Percentiles rank a stretch among this genome's conserved stretches.
These are phyloP conservation scores for Cryphonectria japonica DNA, from an alignment of 2,329 filamentous ascomycete species.

Conservation along the genomic window DNA sequence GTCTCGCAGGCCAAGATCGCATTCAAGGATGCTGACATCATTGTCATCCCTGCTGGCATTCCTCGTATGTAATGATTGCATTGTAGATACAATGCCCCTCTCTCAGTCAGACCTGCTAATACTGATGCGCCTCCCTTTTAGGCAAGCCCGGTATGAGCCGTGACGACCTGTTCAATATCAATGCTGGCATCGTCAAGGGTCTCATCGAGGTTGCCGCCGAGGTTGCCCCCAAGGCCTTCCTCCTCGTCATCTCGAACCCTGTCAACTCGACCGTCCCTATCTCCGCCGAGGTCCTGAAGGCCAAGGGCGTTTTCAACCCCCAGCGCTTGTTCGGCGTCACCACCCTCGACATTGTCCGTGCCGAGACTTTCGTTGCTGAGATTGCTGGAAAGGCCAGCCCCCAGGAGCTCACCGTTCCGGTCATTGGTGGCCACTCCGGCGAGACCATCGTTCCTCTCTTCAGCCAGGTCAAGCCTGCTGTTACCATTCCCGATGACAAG, in stretches of 20 bases:
- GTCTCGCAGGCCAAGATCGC: conserved; percentile 63
- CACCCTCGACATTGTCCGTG: conserved; percentile 96
- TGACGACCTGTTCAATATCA: conserved; percentile 99
- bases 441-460: conserved; percentile 98
- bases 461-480: conserved; percentile 79
- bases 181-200: conserved; percentile 95
- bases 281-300: conserved; percentile 94
- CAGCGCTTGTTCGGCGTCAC: conserved; percentile 98
- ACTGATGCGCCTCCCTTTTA: conserved; percentile 42
- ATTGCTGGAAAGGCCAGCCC: conserved; percentile 83
- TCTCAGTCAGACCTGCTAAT: not conserved
- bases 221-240: conserved; percentile 87
- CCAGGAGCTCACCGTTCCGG: conserved; percentile 81
- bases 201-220: conserved; percentile 88
- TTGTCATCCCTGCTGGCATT: conserved; percentile 97
- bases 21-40: conserved; percentile 90
- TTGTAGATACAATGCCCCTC: not conserved
- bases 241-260: conserved; percentile 98
- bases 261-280: conserved; percentile 99
- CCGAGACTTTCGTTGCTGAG: conserved; percentile 92
- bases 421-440: conserved; percentile 96
- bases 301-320: conserved; percentile 88
- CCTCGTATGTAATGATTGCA: conserved; percentile 70
- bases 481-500: conserved; percentile 85
- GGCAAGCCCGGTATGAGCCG: conserved; percentile 99